Evolutionary conservation across 148 eudicot species (phyloP).

Genomic region (Euryodendron excelsum): DNA sequence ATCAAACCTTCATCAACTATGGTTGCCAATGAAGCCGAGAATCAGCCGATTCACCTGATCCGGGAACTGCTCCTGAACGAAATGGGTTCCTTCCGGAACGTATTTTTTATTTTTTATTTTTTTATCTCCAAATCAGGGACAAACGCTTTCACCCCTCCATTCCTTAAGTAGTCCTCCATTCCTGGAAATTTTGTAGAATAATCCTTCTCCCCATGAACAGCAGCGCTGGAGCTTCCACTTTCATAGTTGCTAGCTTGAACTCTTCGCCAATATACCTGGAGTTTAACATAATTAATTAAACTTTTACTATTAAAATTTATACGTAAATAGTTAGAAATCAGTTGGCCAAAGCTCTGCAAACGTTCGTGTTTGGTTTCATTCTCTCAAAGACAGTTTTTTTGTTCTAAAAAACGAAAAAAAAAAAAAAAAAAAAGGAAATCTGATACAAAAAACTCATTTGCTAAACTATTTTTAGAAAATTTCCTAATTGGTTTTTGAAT

Average conservation of each 20-base stretch:
- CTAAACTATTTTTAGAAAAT: too few species aligned
- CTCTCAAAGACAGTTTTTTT: too few species aligned
- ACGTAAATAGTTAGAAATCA: background rate
- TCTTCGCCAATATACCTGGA: conserved; percentile 3
- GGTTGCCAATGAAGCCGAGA: conserved; percentile 27
- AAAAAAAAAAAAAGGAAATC: too few species aligned
- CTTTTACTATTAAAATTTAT: too few species aligned
- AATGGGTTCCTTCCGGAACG: conserved; percentile 38
- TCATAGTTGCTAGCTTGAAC: conserved; percentile 14
- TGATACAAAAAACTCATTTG: too few species aligned
- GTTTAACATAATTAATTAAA: too few species aligned
- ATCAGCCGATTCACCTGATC: conserved; percentile 28
- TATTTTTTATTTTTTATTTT: conserved; percentile 32
- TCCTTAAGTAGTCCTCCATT: conserved; percentile 29
- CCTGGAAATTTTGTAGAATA: conserved; percentile 34
- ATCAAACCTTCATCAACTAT: conserved; percentile 3
- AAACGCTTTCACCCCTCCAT: conserved; percentile 21
- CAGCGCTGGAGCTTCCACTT: conserved; percentile 34
- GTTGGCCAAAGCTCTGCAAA: too few species aligned
- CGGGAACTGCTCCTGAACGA: conserved; percentile 41
- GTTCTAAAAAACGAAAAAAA: too few species aligned
- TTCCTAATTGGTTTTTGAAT: too few species aligned
- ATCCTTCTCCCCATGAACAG: conserved; percentile 34
- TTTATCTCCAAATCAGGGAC: conserved; percentile 29
- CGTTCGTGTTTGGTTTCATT: too few species aligned